Percentiles rank a stretch among this genome's conserved stretches.
These are phyloP conservation scores for Helotiales sp. DNA, from an alignment of 2,329 filamentous ascomycete species.

Conservation along the genomic window DNA sequence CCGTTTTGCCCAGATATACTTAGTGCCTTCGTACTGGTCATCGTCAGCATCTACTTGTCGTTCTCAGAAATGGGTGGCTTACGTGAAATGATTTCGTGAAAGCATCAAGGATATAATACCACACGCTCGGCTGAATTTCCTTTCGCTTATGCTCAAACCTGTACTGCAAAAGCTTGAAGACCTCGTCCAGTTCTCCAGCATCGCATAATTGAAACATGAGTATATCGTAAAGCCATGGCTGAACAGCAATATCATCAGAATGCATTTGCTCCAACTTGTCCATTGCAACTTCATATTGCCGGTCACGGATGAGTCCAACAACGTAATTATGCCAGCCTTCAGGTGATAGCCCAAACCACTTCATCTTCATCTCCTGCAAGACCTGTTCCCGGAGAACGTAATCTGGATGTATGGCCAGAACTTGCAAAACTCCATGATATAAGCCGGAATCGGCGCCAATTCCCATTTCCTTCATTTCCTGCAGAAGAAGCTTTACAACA, in stretches of 20 bases:
- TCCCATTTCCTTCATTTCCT: slow-evolving; percentile 66
- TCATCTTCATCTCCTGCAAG: slow-evolving; percentile 69
- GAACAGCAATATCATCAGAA: slow-evolving; percentile 52
- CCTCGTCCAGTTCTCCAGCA: slow-evolving; percentile 74
- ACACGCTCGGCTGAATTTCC: slow-evolving; percentile 55
- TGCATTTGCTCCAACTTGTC: slow-evolving; percentile 68
- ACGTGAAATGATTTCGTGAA: slow-evolving; percentile 64
- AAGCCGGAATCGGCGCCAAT: slow-evolving; percentile 65
- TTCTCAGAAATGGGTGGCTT: slow-evolving; percentile 37
- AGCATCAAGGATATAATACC: slow-evolving; percentile 73
- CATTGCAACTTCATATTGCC: slow-evolving; percentile 79
- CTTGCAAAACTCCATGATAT: slow-evolving; percentile 73
- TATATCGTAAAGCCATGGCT: slow-evolving; percentile 76
- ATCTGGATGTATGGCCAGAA: slow-evolving; percentile 81
- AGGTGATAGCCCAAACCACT: slow-evolving; percentile 66
- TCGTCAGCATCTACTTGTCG: not conserved
- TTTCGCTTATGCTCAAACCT: slow-evolving; percentile 46
- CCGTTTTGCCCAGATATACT: slow-evolving; percentile 69
- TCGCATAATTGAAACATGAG: slow-evolving; percentile 74
- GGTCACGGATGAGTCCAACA: slow-evolving; percentile 75
- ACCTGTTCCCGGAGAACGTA: slow-evolving; percentile 73
- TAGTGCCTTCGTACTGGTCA: slow-evolving; percentile 59
- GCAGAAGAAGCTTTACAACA: slow-evolving; percentile 61
- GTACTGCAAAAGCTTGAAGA: slow-evolving; percentile 65
- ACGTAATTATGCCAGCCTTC: slow-evolving; percentile 67